Base-by-base conservation (phyloP, 1,284 basidiomycete genomes). In the Tetrapyrgos nigripes region DNA sequence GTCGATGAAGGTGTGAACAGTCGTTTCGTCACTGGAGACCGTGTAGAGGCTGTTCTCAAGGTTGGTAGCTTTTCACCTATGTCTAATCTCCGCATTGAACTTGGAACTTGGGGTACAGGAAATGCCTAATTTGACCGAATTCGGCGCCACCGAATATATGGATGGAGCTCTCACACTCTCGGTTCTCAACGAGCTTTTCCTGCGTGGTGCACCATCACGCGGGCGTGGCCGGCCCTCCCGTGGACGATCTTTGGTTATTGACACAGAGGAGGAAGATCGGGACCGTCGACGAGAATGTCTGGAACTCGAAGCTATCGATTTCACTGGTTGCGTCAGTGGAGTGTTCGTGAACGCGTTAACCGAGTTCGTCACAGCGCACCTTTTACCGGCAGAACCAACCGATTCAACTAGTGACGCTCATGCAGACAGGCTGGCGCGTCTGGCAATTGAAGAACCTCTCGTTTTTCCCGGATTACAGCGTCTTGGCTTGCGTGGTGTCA, bases 121-220 rank as follows among this genome's bases (percentile, higher is more conserved):
- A 83, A 87, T 90, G 73, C 93, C 93, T 0, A 94, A 92, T 66
- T 78, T 97, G 24, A 81, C 81, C 13, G 83, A 88, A 2, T 92
- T 97, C 64, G 94, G 93, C 28, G 94, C 93, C n/a, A 97, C 94
- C 0, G 95, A 97, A 72, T 97, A 96, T 70, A 97, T 97, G 91
- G 95, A 97, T 66, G 93, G 94, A 1, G 89, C 95, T 1, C 79
- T 97, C 47, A 91, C 89, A 8, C 78, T 91, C 24, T 79, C 87
- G 0, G 94, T 97, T 2, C 76, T 97, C 23, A 91, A 89, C 58
- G 95, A 97, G 68, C 78, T 97, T 8, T 88, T 97, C 68, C 84
- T 97, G 62, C 88, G 95, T 28, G 94, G 94, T 6, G 76, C 79
- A 8, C 81, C 84, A 9, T 87, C 88, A 29, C 83, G 86, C 44